Evolutionary conservation across 129 eudicot genomes (phyloP), one percentile per base, ranked within the genome.

Genomic region (Flaveria linearis): DNA sequence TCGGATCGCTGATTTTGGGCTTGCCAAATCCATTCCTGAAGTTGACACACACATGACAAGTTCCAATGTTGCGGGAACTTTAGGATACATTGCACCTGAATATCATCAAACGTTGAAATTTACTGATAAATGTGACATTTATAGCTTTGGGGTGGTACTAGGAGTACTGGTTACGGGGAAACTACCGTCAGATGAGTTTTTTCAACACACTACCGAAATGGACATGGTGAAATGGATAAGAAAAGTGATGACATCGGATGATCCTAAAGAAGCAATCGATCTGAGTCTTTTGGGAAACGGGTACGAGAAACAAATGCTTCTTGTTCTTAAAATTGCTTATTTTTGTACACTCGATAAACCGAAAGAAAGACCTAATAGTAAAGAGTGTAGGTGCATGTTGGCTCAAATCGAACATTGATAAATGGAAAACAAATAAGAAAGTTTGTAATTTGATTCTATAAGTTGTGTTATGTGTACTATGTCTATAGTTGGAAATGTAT

Each of bases 1-100:
- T n/a, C 83, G 97, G 17, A 91, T 94, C 13, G 87, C 97, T 0
- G 99, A 91, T 66, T 91, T 94, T 52, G 97, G 97, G 87, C 92
- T 94, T 0, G 96, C 97, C 1, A 94, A 91, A 82, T 89, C 86
- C 2, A 81, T 94, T 52, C 99, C 96, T 2, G 89, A 83, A 6
- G 85, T 83, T 0, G 73, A 85, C 47, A 91, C 97, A 0, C 99
- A 94, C 43, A 84, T 89, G 57, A 74, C 92, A 14, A 82, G 92
- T 30, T 85, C 96, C n/a, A 86, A 94, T 51, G 84, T 94, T n/a
- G 96, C 89, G 0, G 97, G 99, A 18, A 94, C 97, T 2, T 62
- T 85, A 5, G 99, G 99, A 5, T 94, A 94, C 76, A 94, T 94
- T 3, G 97, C 98, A 0, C 95, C 98, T 0, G 97, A 93, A 64